Conservation (phyloP, 148 eudicot species). For the Rhododendron ferrugineum region DNA sequence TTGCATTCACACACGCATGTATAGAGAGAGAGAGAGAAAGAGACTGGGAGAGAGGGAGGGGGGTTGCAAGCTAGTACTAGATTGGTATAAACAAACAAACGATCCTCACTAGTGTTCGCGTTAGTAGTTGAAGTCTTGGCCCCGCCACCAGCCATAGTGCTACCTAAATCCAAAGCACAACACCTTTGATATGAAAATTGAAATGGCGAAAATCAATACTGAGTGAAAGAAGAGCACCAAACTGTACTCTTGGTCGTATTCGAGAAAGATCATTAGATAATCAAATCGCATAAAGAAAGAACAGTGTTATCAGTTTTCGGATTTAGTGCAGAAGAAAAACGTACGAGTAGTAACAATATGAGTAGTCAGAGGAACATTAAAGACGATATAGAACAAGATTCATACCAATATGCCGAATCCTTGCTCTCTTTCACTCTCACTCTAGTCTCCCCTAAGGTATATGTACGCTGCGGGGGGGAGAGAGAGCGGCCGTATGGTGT, state of each 20-base stretch:
- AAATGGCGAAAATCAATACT: not conserved
- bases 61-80: not conserved
- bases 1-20: not conserved
- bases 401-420: not conserved
- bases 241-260: not conserved
- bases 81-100: not conserved
- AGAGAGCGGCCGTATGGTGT: not conserved
- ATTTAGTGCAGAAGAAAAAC: not conserved
- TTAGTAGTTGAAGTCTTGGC: constrained; percentile 7
- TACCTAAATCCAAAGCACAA: constrained; percentile 8
- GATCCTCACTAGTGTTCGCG: constrained; percentile 16
- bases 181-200: not conserved
- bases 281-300: not conserved
- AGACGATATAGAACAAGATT: not conserved
- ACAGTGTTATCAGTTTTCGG: not conserved
- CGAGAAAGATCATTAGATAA: not conserved
- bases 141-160: constrained; percentile 13
- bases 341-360: not conserved
- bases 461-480: not conserved
- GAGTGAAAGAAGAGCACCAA: not conserved
- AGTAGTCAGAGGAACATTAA: not conserved
- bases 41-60: too few species aligned
- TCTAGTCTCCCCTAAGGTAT: too few species aligned
- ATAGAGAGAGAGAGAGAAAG: not conserved
- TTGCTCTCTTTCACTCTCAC: not conserved